These are phyloP conservation scores for Cicer cuneatum DNA, from an alignment of 306 rosid species.

Conservation along the genomic window DNA sequence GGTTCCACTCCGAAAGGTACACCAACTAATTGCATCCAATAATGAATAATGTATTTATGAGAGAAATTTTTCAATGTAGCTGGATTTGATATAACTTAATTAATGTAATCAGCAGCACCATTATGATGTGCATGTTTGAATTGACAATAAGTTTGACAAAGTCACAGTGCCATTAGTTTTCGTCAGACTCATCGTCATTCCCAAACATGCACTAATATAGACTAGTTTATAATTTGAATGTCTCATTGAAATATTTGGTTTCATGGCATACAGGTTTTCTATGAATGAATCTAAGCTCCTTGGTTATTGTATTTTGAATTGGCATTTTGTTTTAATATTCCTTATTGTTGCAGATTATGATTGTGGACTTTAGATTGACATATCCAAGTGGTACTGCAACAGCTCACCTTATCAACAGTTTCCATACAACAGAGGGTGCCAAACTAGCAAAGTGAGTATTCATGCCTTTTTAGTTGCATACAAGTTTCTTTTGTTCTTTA, in stretches of 20 bases:
- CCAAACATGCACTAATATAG: too few species aligned
- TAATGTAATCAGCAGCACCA: too few species aligned
- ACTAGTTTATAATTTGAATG: too few species aligned
- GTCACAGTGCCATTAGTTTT: too few species aligned
- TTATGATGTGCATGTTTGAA: too few species aligned
- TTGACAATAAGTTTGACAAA: too few species aligned
- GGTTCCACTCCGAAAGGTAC: conserved; percentile 63
- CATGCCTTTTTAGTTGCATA: not conserved
- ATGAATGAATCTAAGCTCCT: not conserved
- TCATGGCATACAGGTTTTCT: too few species aligned
- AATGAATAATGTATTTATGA: too few species aligned
- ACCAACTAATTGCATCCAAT: not conserved
- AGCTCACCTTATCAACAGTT: conserved; percentile 62
- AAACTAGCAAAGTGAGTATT: conserved; percentile 56
- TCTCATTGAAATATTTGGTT: too few species aligned
- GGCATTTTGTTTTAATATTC: conserved; percentile 7
- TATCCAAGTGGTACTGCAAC: conserved; percentile 73
- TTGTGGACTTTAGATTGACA: conserved; percentile 55
- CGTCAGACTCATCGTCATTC: too few species aligned
- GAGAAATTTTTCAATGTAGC: too few species aligned
- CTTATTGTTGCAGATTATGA: conserved; percentile 53
- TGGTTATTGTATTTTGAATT: conserved; percentile 12
- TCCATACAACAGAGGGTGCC: conserved; percentile 64
- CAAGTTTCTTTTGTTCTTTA: not conserved
- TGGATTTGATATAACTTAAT: too few species aligned